phyloP scores from a whole-genome alignment of 2,329 filamentous ascomycete genomes.

The Colletotrichum brevisporum region DNA sequence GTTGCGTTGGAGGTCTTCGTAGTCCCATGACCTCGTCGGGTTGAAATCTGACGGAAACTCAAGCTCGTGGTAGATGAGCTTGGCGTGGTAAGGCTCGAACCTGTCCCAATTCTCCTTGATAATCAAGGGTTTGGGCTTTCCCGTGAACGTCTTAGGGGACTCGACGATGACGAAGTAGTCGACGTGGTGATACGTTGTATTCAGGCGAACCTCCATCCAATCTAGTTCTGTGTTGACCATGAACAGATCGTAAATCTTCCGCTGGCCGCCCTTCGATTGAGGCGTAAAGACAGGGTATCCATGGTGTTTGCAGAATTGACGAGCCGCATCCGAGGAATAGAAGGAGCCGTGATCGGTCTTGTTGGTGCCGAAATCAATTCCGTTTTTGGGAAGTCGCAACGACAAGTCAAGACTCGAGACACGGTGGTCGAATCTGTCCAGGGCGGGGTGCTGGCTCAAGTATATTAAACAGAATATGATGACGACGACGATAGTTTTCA shows the following conservation, averaged over 20 bases:
- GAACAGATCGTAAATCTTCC: slow-evolving; percentile 73
- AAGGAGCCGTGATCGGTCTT: slow-evolving; percentile 38
- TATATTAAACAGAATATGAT: slow-evolving; percentile 27
- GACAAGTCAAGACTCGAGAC: slow-evolving; percentile 32
- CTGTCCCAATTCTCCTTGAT: slow-evolving; percentile 67
- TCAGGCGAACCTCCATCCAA: slow-evolving; percentile 75
- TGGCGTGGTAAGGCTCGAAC: slow-evolving; percentile 67
- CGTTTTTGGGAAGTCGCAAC: slow-evolving; percentile 27
- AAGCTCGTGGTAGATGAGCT: slow-evolving; percentile 69
- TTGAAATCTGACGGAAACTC: slow-evolving; percentile 31
- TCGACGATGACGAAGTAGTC: slow-evolving; percentile 78
- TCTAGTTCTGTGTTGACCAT: slow-evolving; percentile 76
- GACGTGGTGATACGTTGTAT: slow-evolving; percentile 69
- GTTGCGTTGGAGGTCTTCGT: slow-evolving; percentile 68
- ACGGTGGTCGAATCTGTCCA: slow-evolving; percentile 38
- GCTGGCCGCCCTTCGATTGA: slow-evolving; percentile 44
- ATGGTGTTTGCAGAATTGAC: slow-evolving; percentile 50
- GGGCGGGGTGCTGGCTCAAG: slow-evolving; percentile 34
- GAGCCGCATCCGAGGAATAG: slow-evolving; percentile 49
- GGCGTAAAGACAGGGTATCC: slow-evolving; percentile 50
- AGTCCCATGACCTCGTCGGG: slow-evolving; percentile 58
- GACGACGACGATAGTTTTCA: slow-evolving; percentile 27
- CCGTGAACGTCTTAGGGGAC: slow-evolving; percentile 70
- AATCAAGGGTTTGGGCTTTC: slow-evolving; percentile 66
- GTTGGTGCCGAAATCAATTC: slow-evolving; percentile 17